Conservation (phyloP, 352 stramenopile species). For the Phytophthora fragariae region DNA sequence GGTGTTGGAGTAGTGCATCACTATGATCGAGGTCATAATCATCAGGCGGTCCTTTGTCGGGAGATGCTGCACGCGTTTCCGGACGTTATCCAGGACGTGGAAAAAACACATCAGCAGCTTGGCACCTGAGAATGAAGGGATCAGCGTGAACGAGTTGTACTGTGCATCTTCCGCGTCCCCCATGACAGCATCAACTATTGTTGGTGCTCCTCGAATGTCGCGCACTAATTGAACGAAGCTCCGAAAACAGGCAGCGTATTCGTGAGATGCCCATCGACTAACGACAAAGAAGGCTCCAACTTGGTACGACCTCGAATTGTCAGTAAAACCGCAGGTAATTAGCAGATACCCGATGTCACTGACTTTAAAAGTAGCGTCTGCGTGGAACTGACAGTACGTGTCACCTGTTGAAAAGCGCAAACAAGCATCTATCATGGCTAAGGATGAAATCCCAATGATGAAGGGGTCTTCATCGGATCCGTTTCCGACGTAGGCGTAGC, state of each 20-base stretch:
- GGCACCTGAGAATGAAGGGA: background rate
- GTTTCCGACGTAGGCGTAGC: no score
- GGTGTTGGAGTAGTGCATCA: background rate
- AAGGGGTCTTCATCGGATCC: no score
- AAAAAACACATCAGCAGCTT: background rate
- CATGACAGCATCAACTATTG: background rate
- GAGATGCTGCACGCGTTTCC: background rate
- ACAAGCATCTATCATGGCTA: background rate
- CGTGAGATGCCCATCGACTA: background rate
- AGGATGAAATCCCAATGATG: no score
- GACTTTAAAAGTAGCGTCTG: background rate
- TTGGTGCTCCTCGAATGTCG: background rate
- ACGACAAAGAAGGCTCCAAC: background rate
- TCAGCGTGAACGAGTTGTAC: background rate
- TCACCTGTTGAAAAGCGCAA: background rate
- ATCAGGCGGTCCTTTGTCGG: background rate
- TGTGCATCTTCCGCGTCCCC: background rate
- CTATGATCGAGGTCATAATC: background rate
- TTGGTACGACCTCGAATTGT: background rate
- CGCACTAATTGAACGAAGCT: background rate
- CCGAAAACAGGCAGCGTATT: background rate
- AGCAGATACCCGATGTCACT: background rate
- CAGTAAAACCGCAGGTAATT: background rate
- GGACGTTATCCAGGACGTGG: background rate
- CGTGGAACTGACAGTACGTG: background rate